Percentiles rank a stretch among this genome's conserved stretches.
phyloP scores from a whole-genome alignment of 352 stramenopile genomes.

The Poterioochromonas sp. region DNA sequence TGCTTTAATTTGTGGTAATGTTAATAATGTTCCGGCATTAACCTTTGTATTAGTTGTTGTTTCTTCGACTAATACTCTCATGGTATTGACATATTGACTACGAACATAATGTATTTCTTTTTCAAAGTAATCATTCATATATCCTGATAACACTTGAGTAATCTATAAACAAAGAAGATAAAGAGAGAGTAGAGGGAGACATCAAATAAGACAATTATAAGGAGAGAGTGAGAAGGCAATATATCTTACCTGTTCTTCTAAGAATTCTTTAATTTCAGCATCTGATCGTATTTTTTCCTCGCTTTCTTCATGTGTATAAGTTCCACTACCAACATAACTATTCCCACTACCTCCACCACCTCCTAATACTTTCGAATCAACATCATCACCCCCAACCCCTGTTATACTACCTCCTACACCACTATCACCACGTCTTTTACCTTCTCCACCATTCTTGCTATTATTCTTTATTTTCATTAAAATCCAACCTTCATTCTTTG shows the following conservation, averaged over 20 bases:
- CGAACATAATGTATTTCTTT: constrained; percentile 29
- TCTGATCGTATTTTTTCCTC: constrained; percentile 21
- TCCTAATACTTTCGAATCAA: too few species aligned
- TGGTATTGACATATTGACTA: neutral
- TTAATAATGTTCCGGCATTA: neutral
- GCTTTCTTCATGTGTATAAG: neutral
- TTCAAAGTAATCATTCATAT: constrained; percentile 30
- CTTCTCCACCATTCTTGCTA: too few species aligned
- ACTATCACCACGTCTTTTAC: too few species aligned
- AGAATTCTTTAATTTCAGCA: constrained; percentile 28
- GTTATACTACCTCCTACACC: neutral
- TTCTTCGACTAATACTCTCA: neutral
- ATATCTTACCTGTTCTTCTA: constrained; percentile 1
- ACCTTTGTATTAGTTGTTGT: too few species aligned
- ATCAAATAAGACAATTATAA: neutral
- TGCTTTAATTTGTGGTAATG: constrained; percentile 4
- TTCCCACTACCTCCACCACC: too few species aligned
- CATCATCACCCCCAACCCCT: too few species aligned
- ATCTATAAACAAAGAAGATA: neutral
- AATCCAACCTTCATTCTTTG: neutral
- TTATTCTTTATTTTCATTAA: too few species aligned
- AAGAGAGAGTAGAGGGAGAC: neutral
- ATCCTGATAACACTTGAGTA: constrained; percentile 15
- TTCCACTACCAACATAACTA: neutral
- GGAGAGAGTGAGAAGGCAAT: neutral